A percentile compares a stretch with the other conserved stretches of the same genome.
Conservation (phyloP, 2,329 filamentous ascomycete genomes). For the Zopfia rhizophila region DNA sequence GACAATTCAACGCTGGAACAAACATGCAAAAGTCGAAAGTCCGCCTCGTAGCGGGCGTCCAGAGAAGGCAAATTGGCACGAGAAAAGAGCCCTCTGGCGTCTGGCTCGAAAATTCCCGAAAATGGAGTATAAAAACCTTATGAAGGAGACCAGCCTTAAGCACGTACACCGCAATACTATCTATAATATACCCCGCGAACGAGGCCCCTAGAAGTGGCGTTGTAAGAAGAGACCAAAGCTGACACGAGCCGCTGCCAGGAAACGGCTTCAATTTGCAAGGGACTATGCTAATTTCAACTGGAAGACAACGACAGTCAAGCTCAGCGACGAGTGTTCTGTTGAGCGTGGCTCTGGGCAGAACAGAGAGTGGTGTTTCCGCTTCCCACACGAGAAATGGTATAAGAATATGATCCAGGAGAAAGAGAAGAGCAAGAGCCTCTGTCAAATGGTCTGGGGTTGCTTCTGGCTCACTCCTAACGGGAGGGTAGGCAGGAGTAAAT, state of each 20-base stretch:
- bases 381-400: constrained; percentile 3
- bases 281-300: too few relatives aligned
- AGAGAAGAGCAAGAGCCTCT: too few relatives aligned
- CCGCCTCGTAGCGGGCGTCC: constrained; percentile 7
- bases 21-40: not conserved
- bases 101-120: constrained; percentile 5
- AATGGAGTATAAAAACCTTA: constrained; percentile 10
- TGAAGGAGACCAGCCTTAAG: too few relatives aligned
- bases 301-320: constrained; percentile 1
- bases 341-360: constrained; percentile 9
- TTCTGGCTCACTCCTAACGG: constrained; percentile 13
- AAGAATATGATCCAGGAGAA: constrained; percentile 3
- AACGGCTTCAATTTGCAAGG: too few relatives aligned
- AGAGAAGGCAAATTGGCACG: constrained; percentile 2
- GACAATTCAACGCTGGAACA: constrained; percentile 5
- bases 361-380: not conserved
- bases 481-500: constrained; percentile 4
- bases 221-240: too few relatives aligned
- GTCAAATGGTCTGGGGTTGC: constrained; percentile 12
- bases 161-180: too few relatives aligned
- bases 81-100: constrained; percentile 1
- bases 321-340: constrained; percentile 9
- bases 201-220: too few relatives aligned
- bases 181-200: too few relatives aligned
- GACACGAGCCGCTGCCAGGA: too few relatives aligned